Percentiles rank a stretch among this genome's conserved stretches.
Conservation (phyloP, 1,284 basidiomycete genomes). For the Mrakiaceae sp. region DNA sequence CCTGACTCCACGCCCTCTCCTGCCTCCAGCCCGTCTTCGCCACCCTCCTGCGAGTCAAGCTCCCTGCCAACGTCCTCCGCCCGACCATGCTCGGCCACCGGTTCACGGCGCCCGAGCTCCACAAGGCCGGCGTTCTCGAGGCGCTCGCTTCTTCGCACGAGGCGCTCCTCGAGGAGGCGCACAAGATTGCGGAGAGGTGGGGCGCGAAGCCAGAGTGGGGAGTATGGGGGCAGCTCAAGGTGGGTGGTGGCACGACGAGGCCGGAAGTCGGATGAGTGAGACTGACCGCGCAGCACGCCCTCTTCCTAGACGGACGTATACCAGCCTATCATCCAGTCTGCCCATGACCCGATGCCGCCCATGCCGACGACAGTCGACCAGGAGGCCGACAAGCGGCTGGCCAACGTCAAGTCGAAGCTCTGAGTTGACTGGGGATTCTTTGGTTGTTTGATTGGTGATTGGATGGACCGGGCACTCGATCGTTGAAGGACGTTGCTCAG, state of each 20-base stretch:
- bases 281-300: not conserved
- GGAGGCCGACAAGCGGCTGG: no score
- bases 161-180: conserved; percentile 44
- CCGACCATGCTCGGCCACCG: conserved; percentile 70
- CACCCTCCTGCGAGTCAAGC: conserved; percentile 53
- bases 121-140: conserved; percentile 59
- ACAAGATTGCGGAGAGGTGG: conserved; percentile 34
- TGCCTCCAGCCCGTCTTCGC: conserved; percentile 45
- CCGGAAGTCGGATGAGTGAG: not conserved
- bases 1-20: not conserved
- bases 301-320: no score
- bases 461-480: no score
- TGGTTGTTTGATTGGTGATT: no score
- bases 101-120: conserved; percentile 64
- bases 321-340: no score
- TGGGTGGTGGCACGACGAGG: not conserved
- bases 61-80: conserved; percentile 52
- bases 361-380: no score
- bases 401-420: no score
- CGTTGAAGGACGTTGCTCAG: no score
- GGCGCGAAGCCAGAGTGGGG: conserved; percentile 37
- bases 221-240: conserved; percentile 42
- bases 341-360: no score
- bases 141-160: conserved; percentile 47
- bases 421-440: no score